phyloP scores from a whole-genome alignment of 257 asterid genomes.

The Nyctanthes arbortristis region DNA sequence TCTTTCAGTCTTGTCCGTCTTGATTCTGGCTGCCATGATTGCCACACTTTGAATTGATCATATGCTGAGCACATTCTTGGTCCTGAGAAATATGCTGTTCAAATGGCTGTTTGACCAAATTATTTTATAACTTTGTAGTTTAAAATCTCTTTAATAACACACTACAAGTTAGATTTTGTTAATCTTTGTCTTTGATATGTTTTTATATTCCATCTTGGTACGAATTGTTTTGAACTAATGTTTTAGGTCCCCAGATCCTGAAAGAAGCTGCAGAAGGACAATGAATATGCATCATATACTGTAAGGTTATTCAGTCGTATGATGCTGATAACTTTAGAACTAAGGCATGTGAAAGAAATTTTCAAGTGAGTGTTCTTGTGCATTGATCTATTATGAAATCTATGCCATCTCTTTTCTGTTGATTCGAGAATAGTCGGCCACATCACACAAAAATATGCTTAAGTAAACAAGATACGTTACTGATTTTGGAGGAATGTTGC shows the following conservation, averaged over 20 bases:
- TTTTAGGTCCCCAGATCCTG: constrained; percentile 93
- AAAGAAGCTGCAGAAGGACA: constrained; percentile 75
- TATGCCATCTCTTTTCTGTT: too few relatives aligned
- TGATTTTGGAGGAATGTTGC: constrained; percentile 6
- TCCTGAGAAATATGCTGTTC: too few relatives aligned
- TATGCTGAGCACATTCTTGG: background rate
- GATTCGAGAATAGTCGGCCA: background rate
- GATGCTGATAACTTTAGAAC: constrained; percentile 87
- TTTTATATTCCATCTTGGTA: constrained; percentile 24
- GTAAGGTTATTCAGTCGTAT: constrained; percentile 75
- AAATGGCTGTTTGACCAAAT: too few relatives aligned
- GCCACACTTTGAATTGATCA: constrained; percentile 8
- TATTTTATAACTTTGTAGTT: too few relatives aligned
- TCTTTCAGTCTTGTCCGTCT: constrained; percentile 5
- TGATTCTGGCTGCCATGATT: background rate
- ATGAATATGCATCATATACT: too few relatives aligned
- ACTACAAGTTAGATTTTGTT: too few relatives aligned
- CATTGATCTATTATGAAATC: constrained; percentile 4
- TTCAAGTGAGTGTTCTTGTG: constrained; percentile 57
- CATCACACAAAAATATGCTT: constrained; percentile 1
- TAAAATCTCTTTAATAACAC: too few relatives aligned
- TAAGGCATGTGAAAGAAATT: constrained; percentile 77
- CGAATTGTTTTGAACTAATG: constrained; percentile 32
- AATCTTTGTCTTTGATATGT: constrained; percentile 5
- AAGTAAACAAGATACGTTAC: background rate